Evolutionary conservation across 139 green algal genomes (phyloP).

Genomic region (Chlamydomonas sp.): DNA sequence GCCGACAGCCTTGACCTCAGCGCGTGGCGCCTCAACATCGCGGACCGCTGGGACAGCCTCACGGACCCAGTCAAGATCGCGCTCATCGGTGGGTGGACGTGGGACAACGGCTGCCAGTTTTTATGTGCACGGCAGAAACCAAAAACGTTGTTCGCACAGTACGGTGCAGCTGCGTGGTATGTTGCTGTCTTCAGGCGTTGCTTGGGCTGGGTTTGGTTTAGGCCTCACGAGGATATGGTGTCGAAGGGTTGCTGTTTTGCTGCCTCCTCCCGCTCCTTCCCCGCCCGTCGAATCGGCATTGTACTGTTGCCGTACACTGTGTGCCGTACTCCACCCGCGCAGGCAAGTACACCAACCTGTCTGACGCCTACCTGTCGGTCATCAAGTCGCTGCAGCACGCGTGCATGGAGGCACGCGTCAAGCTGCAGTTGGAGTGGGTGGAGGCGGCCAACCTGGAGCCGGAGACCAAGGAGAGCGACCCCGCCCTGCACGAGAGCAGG

Average conservation of each 20-base stretch:
- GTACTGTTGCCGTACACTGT: no score
- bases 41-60: slow-evolving; percentile 85
- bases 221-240: no score
- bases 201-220: not conserved
- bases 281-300: no score
- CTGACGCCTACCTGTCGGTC: slow-evolving; percentile 96
- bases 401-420: slow-evolving; percentile 86
- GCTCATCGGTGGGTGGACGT: slow-evolving; percentile 76
- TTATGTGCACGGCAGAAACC: not conserved
- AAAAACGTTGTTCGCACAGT: not conserved
- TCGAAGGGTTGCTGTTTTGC: no score
- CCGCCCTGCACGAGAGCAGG: slow-evolving; percentile 62
- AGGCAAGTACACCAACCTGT: slow-evolving; percentile 97
- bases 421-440: slow-evolving; percentile 93
- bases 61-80: slow-evolving; percentile 81
- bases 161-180: no score
- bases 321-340: not conserved
- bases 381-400: slow-evolving; percentile 98
- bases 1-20: slow-evolving; percentile 73
- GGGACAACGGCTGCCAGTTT: not conserved
- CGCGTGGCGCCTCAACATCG: slow-evolving; percentile 73
- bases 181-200: no score
- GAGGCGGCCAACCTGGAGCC: slow-evolving; percentile 92
- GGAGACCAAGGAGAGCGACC: slow-evolving; percentile 57
- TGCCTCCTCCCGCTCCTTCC: no score